phyloP scores from a whole-genome alignment of 805 yeast genomes.

The Candida taoyuanica region DNA sequence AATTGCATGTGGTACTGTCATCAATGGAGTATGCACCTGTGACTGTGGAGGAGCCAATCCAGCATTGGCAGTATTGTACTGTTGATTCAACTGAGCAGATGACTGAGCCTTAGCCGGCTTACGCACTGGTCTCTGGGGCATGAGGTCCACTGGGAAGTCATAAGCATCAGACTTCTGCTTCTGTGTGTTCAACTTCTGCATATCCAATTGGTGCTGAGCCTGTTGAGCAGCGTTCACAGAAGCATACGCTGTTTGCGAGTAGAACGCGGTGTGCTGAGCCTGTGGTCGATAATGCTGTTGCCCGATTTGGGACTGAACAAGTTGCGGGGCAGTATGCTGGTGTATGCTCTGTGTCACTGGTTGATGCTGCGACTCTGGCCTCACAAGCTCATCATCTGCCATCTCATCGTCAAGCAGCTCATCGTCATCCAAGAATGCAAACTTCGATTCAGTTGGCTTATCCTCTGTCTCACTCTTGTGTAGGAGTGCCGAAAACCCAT shows the following conservation, averaged over 20 bases:
- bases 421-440: conserved; percentile 40
- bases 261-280: conserved; percentile 3
- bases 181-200: conserved; percentile 35
- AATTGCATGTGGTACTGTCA: background rate
- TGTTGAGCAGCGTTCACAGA: conserved; percentile 7
- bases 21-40: background rate
- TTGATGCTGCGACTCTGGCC: conserved; percentile 1
- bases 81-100: conserved; percentile 12
- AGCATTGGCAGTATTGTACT: conserved; percentile 5
- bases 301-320: background rate
- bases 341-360: background rate
- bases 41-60: background rate
- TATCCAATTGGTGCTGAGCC: conserved; percentile 18
- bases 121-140: conserved; percentile 32
- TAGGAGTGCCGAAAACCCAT: background rate
- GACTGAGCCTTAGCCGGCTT: conserved; percentile 20
- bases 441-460: conserved; percentile 22
- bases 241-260: background rate
- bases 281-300: conserved; percentile 2
- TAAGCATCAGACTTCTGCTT: conserved; percentile 72
- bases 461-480: background rate
- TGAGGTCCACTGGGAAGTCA: conserved; percentile 61
- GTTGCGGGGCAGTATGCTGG: background rate
- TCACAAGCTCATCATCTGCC: conserved; percentile 35
- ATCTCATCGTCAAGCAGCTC: conserved; percentile 22